A percentile compares a stretch with the other conserved stretches of the same genome.
Conservation (phyloP, 2,329 filamentous ascomycete species). For the Beauveria rudraprayagi region DNA sequence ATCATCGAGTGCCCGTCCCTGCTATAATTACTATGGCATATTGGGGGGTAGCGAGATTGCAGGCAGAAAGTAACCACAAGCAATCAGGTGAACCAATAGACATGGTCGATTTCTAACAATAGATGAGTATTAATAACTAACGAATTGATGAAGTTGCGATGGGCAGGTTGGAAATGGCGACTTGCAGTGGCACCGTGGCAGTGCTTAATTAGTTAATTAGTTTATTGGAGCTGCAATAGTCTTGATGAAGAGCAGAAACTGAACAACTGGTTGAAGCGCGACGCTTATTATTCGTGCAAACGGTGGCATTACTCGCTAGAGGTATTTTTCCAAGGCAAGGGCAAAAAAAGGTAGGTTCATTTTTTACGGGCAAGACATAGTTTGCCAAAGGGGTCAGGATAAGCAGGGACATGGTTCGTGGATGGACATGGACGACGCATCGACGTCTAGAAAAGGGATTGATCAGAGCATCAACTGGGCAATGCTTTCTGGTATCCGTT, state of each 20-base stretch:
- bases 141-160: background rate
- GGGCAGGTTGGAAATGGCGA: background rate
- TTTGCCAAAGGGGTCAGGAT: background rate
- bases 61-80: background rate
- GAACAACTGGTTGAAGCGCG: too few relatives aligned
- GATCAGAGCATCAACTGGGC: background rate
- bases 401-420: background rate
- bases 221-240: background rate
- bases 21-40: background rate
- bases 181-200: background rate
- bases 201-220: background rate
- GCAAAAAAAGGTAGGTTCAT: too few relatives aligned
- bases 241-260: background rate
- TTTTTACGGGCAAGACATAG: too few relatives aligned
- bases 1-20: background rate
- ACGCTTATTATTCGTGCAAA: background rate
- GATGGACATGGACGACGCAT: background rate
- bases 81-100: background rate
- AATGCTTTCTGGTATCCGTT: background rate
- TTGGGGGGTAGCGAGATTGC: background rate
- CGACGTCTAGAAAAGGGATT: slow-evolving; percentile 1
- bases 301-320: too few relatives aligned
- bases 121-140: background rate
- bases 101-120: background rate
- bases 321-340: too few relatives aligned